Conservation (phyloP, 2,329 filamentous ascomycete species). For the Fusarium illudens region DNA sequence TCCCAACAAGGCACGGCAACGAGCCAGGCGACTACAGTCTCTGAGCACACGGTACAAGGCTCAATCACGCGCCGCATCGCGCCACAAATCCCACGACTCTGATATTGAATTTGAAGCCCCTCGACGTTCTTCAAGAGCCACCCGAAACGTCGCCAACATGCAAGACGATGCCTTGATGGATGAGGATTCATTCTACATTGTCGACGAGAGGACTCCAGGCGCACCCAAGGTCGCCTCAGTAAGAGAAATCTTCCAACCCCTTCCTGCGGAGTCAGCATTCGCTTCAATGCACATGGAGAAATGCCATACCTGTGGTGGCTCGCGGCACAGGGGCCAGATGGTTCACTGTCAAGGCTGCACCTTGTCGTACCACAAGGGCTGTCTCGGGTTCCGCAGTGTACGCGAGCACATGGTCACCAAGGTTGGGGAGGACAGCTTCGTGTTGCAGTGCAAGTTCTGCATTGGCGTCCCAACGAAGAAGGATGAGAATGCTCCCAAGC, state of each 20-base stretch:
- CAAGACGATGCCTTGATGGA: slow-evolving; percentile 64
- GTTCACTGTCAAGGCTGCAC: slow-evolving; percentile 94
- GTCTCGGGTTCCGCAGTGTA: slow-evolving; percentile 75
- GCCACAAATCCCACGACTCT: slow-evolving; percentile 47
- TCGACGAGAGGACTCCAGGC: slow-evolving; percentile 55
- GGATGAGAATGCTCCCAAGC: slow-evolving; percentile 73
- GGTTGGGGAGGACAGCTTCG: slow-evolving; percentile 76
- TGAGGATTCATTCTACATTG: slow-evolving; percentile 63
- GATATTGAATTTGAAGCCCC: slow-evolving; percentile 63
- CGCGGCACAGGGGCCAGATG: slow-evolving; percentile 67
- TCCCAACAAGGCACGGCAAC: slow-evolving; percentile 29
- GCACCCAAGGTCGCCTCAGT: slow-evolving; percentile 69
- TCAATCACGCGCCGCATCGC: not conserved
- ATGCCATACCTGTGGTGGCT: slow-evolving; percentile 74
- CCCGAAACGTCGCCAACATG: slow-evolving; percentile 55
- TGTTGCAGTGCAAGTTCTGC: slow-evolving; percentile 90
- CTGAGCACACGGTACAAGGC: slow-evolving; percentile 19
- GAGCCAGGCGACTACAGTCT: slow-evolving; percentile 33
- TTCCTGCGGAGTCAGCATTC: slow-evolving; percentile 72
- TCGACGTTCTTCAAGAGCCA: slow-evolving; percentile 60
- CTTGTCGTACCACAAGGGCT: slow-evolving; percentile 81
- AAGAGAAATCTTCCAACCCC: slow-evolving; percentile 75
- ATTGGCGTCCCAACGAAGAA: slow-evolving; percentile 74
- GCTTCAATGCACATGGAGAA: slow-evolving; percentile 70
- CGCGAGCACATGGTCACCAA: slow-evolving; percentile 95